Percentiles rank a stretch among this genome's conserved stretches.
Evolutionary conservation across 176 grass and related monocot species (phyloP).

Genomic region (Triticum urartu): DNA sequence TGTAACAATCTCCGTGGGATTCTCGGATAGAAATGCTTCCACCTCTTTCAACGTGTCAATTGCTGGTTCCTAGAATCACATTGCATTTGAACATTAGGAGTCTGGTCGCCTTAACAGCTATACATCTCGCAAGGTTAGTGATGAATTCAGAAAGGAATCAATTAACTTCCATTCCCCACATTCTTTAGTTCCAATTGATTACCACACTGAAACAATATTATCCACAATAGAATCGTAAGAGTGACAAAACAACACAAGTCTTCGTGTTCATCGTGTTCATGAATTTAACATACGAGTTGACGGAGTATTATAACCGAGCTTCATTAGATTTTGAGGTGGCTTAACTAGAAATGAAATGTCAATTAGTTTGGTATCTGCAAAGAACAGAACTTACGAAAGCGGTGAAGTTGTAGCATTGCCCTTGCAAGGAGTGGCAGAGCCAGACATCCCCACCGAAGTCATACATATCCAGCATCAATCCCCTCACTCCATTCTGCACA

Average conservation of each 20-base stretch:
- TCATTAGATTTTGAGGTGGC: constrained; percentile 3
- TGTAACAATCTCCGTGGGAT: constrained; percentile 87
- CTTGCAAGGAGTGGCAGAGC: constrained; percentile 95
- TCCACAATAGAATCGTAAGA: neutral
- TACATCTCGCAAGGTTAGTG: neutral
- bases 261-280: no score
- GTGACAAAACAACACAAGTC: neutral
- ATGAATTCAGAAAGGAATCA: neutral
- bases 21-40: constrained; percentile 80
- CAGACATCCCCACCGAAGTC: constrained; percentile 85
- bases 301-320: neutral
- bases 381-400: constrained; percentile 73
- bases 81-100: constrained; percentile 38
- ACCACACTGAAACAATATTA: neutral
- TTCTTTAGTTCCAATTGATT: neutral
- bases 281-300: neutral
- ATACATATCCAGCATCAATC: constrained; percentile 98
- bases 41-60: constrained; percentile 91
- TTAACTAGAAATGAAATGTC: neutral
- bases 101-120: neutral
- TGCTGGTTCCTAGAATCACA: constrained; percentile 73
- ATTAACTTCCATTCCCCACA: neutral
- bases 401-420: constrained; percentile 96
- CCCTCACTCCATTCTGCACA: constrained; percentile 79
- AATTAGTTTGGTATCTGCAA: neutral